Conservation (phyloP, 306 rosid species). For the Cucurbita argyrosperma region DNA sequence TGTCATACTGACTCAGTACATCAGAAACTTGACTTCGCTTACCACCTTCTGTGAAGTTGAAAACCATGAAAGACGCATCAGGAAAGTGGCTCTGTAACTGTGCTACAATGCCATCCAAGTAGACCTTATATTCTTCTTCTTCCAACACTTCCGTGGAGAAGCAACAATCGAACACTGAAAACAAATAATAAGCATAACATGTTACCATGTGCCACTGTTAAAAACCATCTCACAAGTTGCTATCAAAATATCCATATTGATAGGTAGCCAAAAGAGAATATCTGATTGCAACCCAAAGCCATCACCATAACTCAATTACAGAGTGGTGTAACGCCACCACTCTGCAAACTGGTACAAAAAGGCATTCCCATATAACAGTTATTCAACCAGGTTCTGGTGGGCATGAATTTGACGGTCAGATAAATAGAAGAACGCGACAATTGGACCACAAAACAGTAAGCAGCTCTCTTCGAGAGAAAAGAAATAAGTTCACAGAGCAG, state of each 20-base stretch:
- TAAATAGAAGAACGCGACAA: not conserved
- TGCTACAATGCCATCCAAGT: constrained; percentile 82
- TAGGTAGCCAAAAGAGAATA: not conserved
- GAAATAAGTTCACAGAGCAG: not conserved
- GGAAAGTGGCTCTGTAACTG: constrained; percentile 90
- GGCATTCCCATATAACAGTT: not conserved
- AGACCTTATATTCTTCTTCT: constrained; percentile 77
- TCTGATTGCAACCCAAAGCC: not conserved
- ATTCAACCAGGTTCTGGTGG: not conserved
- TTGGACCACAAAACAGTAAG: not conserved
- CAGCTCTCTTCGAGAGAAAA: not conserved
- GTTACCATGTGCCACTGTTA: not conserved
- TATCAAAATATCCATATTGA: not conserved
- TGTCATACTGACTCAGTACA: constrained; percentile 77
- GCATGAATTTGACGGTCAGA: not conserved
- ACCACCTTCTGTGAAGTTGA: constrained; percentile 92
- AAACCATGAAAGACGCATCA: constrained; percentile 95
- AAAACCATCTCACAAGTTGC: not conserved
- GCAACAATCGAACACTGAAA: constrained; percentile 92
- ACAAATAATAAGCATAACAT: not conserved
- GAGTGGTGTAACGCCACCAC: not conserved
- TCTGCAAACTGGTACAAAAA: not conserved
- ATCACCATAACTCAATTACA: not conserved
- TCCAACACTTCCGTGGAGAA: constrained; percentile 88
- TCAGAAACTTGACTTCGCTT: constrained; percentile 70